A percentile compares a stretch with the other conserved stretches of the same genome.
phyloP scores from a whole-genome alignment of 2,329 filamentous ascomycete genomes.

The Fusarium sp. region DNA sequence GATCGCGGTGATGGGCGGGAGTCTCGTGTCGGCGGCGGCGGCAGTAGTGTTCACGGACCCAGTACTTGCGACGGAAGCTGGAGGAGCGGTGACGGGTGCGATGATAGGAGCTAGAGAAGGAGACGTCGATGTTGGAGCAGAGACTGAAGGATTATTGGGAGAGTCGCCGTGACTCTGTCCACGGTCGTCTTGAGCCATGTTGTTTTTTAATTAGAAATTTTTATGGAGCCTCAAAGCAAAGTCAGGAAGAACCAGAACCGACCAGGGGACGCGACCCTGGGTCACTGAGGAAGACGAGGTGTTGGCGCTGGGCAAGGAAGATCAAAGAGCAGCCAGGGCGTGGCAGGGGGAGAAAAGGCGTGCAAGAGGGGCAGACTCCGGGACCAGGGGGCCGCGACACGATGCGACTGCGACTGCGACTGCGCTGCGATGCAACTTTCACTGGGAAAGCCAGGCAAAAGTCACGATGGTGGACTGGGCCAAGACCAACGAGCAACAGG shows the following conservation, averaged over 20 bases:
- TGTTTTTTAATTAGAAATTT: slow-evolving; percentile 55
- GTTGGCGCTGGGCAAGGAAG: slow-evolving; percentile 49
- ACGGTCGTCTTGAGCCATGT: slow-evolving; percentile 52
- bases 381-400: slow-evolving; percentile 48
- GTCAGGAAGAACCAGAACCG: slow-evolving; percentile 50
- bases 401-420: slow-evolving; percentile 45
- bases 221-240: slow-evolving; percentile 55
- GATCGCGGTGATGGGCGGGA: slow-evolving; percentile 35
- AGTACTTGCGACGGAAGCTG: slow-evolving; percentile 35
- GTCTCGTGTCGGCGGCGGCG: slow-evolving; percentile 37
- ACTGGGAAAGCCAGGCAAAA: slow-evolving; percentile 27
- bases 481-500: slow-evolving; percentile 36
- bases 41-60: slow-evolving; percentile 20
- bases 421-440: slow-evolving; percentile 42
- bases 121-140: slow-evolving; percentile 46
- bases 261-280: slow-evolving; percentile 51
- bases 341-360: slow-evolving; percentile 44
- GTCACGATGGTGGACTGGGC: slow-evolving; percentile 43
- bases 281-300: slow-evolving; percentile 44
- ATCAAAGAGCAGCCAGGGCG: slow-evolving; percentile 47
- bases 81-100: slow-evolving; percentile 39
- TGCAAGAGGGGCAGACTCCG: slow-evolving; percentile 45
- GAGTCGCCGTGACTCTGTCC: slow-evolving; percentile 51
- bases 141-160: slow-evolving; percentile 47
- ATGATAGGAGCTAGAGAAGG: slow-evolving; percentile 45